Percentiles rank a stretch among this genome's conserved stretches.
These are phyloP conservation scores for Gracilaria gracilis DNA, from an alignment of 23 red algal genomes.

Conservation along the genomic window DNA sequence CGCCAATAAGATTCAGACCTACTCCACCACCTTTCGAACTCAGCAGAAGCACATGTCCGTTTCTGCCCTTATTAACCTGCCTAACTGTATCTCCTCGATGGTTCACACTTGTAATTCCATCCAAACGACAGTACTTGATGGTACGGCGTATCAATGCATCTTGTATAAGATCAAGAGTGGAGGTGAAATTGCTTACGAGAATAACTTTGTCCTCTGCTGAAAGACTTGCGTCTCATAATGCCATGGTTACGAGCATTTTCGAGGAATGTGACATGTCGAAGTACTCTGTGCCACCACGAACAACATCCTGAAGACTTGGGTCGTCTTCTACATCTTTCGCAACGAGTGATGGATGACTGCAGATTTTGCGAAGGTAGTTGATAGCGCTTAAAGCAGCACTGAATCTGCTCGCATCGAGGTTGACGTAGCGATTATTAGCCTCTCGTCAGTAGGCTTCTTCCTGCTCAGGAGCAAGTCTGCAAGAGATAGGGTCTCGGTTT, in stretches of 20 bases:
- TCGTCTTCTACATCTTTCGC: constrained; percentile 27
- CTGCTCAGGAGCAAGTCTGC: constrained; percentile 73
- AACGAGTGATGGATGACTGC: constrained; percentile 82
- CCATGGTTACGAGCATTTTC: constrained; percentile 65
- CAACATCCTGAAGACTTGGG: background rate
- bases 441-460: constrained; percentile 65
- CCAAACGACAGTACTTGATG: constrained; percentile 81
- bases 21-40: constrained; percentile 90
- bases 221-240: constrained; percentile 53
- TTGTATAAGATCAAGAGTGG: constrained; percentile 79
- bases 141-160: constrained; percentile 31
- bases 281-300: background rate
- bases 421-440: constrained; percentile 49
- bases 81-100: constrained; percentile 76
- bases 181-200: constrained; percentile 79
- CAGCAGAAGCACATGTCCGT: constrained; percentile 77
- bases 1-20: constrained; percentile 93
- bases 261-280: constrained; percentile 52
- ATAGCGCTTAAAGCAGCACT: constrained; percentile 79
- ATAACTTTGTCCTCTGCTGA: constrained; percentile 57
- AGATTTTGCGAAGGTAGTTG: constrained; percentile 91
- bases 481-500: constrained; percentile 88
- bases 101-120: constrained; percentile 84
- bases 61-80: constrained; percentile 69
- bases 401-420: constrained; percentile 54